Conservation (phyloP, 1,284 basidiomycete genomes). For the Apiotrichum gracile region DNA sequence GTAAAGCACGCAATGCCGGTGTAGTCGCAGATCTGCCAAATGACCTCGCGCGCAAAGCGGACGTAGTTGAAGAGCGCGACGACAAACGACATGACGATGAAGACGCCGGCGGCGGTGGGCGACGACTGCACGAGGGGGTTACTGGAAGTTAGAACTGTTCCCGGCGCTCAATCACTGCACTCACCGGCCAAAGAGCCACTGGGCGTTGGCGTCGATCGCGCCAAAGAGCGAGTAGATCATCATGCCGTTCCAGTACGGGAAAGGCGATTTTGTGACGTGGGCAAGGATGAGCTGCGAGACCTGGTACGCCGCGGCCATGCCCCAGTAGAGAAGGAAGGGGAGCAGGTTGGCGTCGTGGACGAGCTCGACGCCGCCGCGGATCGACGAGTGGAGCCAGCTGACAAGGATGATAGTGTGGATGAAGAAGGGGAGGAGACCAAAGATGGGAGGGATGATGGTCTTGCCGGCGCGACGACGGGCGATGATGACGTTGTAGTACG, state of each 20-base stretch:
- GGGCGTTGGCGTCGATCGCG: conserved; percentile 75
- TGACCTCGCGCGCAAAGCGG: conserved; percentile 73
- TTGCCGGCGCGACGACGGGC: conserved; percentile 51
- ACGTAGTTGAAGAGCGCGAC: conserved; percentile 64
- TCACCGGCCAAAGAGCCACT: conserved; percentile 61
- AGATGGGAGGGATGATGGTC: conserved; percentile 56
- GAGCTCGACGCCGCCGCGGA: conserved; percentile 50
- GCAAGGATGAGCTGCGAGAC: conserved; percentile 90
- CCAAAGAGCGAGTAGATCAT: conserved; percentile 76
- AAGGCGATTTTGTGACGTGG: conserved; percentile 77
- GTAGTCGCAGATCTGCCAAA: conserved; percentile 77
- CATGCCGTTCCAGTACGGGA: conserved; percentile 82
- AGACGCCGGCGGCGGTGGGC: conserved; percentile 56
- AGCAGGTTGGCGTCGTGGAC: conserved; percentile 61
- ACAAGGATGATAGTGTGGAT: conserved; percentile 65
- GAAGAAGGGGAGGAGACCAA: conserved; percentile 73
- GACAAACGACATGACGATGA: conserved; percentile 56
- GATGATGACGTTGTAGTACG: conserved; percentile 70
- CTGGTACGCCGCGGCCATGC: conserved; percentile 59
- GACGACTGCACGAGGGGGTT: conserved; percentile 42
- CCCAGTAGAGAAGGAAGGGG: conserved; percentile 86
- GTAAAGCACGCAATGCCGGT: conserved; percentile 87
- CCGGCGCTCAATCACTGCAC: conserved; percentile 26
- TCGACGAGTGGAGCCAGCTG: conserved; percentile 66
- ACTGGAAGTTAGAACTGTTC: conserved; percentile 10